Evolutionary conservation across 2,329 filamentous ascomycete genomes (phyloP), one percentile per base, ranked within the genome.

Genomic region (Pseudogymnoascus sp.): DNA sequence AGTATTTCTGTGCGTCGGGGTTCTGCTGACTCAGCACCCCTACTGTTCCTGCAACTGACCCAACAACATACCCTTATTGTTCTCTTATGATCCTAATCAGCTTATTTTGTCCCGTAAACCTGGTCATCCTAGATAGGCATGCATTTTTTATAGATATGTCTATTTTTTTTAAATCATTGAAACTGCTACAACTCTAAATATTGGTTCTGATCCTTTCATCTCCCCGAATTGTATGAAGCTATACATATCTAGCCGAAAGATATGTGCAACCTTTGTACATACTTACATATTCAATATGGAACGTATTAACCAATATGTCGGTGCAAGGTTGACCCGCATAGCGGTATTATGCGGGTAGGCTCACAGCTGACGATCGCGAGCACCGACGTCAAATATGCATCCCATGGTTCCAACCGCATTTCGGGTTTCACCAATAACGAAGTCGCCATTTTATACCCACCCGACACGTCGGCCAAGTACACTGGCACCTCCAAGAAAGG

Each of bases 391-490:
- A 33, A 33, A 33, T 19, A 56, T 33, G 50, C 50, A 56, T 33
- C 50, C 28, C 28, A 56, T 56, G 50, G 50, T 56, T 33, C 50
- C 28, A 56, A 12, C 10, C n/a, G n/a, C 50, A 56, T 33, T 11
- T 56, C n/a, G 50, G 50, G 50, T 19, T 56, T 56, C 50, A 56
- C 28, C 50, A 56, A 56, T 56, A 56, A 19, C 28, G 4, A 31
- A 19, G n/a, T 33, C 50, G 26, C 33, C 37, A 60, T 40, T 41
- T 60, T 4, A 60, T 14, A 66, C 69, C 65, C 64, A 72, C 16
- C 59, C 73, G 67, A 65, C 68, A 61, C 63, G 72, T 68, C 66
- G 77, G 72, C 78, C 79, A 12, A 79, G 60, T 62, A 78, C 79
- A 64, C 78, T 79, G 12, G 76, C 71, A 2, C 69, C 66, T n/a